Conservation (phyloP, 2,329 filamentous ascomycete genomes). For the Talaromyces sp. region DNA sequence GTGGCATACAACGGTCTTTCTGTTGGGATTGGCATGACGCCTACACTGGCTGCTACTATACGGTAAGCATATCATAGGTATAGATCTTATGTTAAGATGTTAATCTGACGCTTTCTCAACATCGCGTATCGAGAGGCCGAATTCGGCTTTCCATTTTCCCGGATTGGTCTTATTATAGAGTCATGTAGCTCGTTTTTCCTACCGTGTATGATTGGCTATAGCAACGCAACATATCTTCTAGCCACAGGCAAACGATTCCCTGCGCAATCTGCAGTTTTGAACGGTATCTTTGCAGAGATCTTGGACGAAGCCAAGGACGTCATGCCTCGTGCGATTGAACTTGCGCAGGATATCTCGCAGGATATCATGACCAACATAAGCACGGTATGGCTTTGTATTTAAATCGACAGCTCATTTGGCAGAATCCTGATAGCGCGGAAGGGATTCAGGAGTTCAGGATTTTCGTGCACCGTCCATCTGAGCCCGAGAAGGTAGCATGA, state of each 20-base stretch:
- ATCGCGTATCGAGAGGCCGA: background rate
- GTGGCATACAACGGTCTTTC: conserved; percentile 57
- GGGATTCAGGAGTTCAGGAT: too few relatives aligned
- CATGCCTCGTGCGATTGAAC: background rate
- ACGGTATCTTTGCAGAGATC: background rate
- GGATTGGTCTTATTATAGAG: background rate
- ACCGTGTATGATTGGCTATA: background rate
- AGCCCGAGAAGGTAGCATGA: too few relatives aligned
- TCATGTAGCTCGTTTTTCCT: background rate
- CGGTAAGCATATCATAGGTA: background rate
- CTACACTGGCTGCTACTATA: conserved; percentile 51
- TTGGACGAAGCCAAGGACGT: background rate
- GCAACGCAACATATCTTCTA: background rate
- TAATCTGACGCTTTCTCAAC: background rate
- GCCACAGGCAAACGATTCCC: background rate
- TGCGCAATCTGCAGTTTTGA: background rate
- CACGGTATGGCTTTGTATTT: background rate
- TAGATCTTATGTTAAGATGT: background rate
- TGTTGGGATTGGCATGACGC: conserved; percentile 59
- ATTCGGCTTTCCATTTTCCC: background rate
- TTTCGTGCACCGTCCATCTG: too few relatives aligned
- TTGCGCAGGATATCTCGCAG: background rate
- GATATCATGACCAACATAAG: background rate
- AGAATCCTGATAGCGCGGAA: background rate
- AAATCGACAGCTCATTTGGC: background rate